phyloP scores from a whole-genome alignment of 768 basidiomycete genomes.

The Fomitopsis serialis region DNA sequence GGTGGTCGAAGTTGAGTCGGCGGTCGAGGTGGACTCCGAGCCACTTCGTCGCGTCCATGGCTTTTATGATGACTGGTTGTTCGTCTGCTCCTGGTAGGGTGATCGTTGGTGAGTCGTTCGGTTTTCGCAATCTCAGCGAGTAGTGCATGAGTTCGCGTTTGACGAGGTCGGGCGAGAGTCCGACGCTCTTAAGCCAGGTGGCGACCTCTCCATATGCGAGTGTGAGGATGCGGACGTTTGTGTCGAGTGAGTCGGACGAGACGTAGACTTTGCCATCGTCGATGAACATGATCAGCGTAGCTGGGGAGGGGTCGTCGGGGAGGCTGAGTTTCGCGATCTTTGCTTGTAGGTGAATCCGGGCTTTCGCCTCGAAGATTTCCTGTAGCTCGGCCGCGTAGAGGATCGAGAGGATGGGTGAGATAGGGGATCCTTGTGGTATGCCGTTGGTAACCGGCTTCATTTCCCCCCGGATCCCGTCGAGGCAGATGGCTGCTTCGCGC shows the following conservation, averaged over 20 bases:
- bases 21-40: slow-evolving; percentile 31
- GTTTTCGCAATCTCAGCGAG: background rate
- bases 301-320: background rate
- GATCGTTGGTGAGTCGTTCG: background rate
- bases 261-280: slow-evolving; percentile 26
- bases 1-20: slow-evolving; percentile 27
- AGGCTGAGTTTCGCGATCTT: background rate
- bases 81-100: background rate
- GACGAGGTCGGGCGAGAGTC: background rate
- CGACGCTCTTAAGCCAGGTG: background rate
- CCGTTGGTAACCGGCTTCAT: slow-evolving; percentile 26
- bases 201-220: background rate
- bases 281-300: slow-evolving; percentile 23
- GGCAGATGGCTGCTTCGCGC: slow-evolving; percentile 9
- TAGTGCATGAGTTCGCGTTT: slow-evolving; percentile 7
- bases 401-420: slow-evolving; percentile 8
- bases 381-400: slow-evolving; percentile 7
- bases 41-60: slow-evolving; percentile 19
- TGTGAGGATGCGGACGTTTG: background rate
- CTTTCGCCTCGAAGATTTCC: slow-evolving; percentile 1
- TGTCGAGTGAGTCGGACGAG: background rate
- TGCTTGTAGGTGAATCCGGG: slow-evolving; percentile 10
- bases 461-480: slow-evolving; percentile 11
- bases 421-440: slow-evolving; percentile 29
- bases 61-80: background rate